Evolutionary conservation across 2,329 filamentous ascomycete species (phyloP).

Genomic region (Paraconiothyrium sp.): DNA sequence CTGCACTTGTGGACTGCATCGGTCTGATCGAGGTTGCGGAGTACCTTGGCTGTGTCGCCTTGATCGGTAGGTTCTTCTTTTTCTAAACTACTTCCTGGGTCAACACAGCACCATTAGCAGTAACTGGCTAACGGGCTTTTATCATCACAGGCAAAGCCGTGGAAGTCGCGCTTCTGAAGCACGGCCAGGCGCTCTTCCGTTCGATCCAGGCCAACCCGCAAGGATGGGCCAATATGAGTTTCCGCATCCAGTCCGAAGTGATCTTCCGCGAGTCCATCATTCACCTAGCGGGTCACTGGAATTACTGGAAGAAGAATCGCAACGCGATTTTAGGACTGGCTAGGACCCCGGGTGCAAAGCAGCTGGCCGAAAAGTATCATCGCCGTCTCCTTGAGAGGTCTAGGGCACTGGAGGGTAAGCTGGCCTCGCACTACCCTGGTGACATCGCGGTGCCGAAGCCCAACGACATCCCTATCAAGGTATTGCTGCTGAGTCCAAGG

Average conservation of each 20-base stretch:
- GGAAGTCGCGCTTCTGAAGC: conserved; percentile 58
- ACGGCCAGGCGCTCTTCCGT: conserved; percentile 57
- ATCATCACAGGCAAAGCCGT: conserved; percentile 47
- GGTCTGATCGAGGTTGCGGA: conserved; percentile 58
- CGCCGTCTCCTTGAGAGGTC: conserved; percentile 35
- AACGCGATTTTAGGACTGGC: conserved; percentile 26
- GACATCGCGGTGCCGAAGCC: conserved; percentile 33
- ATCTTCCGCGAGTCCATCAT: conserved; percentile 58
- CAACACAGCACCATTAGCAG: background rate
- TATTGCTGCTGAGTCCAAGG: background rate
- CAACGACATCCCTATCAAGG: conserved; percentile 44
- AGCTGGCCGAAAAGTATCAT: conserved; percentile 46
- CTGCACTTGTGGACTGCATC: conserved; percentile 53
- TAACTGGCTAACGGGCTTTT: background rate
- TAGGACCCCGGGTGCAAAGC: conserved; percentile 31
- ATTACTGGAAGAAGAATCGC: conserved; percentile 23
- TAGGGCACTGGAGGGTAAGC: conserved; percentile 36
- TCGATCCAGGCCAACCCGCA: conserved; percentile 55
- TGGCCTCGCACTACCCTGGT: conserved; percentile 41
- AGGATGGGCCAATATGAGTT: conserved; percentile 57
- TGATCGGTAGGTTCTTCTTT: conserved; percentile 43
- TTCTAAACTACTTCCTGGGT: background rate
- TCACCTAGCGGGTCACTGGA: conserved; percentile 56
- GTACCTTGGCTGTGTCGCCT: conserved; percentile 54
- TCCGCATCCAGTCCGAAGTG: conserved; percentile 56